Conservation (phyloP, 2,329 filamentous ascomycete species). For the Geosmithia putterillii region DNA sequence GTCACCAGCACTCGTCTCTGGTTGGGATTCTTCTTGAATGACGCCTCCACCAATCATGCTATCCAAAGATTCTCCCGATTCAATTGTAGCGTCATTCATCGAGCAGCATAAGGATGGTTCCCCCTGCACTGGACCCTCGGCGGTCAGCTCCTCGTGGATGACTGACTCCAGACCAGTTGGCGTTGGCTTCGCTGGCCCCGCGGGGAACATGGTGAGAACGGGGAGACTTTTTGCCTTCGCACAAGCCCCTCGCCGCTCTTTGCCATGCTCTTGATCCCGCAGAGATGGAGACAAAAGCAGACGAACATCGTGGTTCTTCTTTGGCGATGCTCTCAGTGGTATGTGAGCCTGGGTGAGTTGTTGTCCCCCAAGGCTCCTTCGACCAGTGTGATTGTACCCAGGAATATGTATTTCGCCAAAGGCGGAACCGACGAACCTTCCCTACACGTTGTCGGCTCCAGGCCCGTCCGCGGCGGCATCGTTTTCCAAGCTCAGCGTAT, state of each 20-base stretch:
- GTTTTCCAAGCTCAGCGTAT: not conserved
- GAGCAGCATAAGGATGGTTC: not conserved
- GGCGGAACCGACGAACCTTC: not conserved
- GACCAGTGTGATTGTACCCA: not conserved
- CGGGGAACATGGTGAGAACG: not conserved
- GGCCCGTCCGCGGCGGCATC: not conserved
- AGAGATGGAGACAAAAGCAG: not conserved
- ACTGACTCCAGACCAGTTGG: not conserved
- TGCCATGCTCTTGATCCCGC: not conserved
- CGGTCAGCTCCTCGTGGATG: not conserved
- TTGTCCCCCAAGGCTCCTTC: not conserved
- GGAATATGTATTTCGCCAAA: not conserved
- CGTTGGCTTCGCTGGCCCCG: not conserved
- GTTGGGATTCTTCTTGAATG: not conserved
- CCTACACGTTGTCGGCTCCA: not conserved
- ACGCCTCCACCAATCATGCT: not conserved
- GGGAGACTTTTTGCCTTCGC: not conserved
- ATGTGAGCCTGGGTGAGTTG: constrained; percentile 5
- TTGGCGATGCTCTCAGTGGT: constrained; percentile 16
- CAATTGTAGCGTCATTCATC: not conserved
- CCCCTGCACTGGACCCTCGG: not conserved
- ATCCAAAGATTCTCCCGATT: not conserved
- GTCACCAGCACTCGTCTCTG: no score
- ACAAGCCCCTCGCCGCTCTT: not conserved
- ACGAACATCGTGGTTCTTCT: not conserved